Percentiles rank a stretch among this genome's conserved stretches.
phyloP scores from a whole-genome alignment of 352 stramenopile genomes.

The Phytophthora tentaculata region DNA sequence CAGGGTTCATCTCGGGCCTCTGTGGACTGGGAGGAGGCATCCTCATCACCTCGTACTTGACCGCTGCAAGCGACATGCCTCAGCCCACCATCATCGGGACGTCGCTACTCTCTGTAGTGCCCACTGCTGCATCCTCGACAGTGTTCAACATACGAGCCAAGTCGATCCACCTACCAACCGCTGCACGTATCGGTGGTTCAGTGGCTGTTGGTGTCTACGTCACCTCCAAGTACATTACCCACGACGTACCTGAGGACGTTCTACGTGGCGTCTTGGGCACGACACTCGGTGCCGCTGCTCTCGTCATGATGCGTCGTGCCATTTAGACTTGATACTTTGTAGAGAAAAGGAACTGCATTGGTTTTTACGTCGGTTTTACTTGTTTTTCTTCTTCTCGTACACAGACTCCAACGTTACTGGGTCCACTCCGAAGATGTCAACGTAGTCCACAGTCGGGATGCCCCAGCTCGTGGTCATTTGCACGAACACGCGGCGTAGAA shows the following conservation, averaged over 20 bases:
- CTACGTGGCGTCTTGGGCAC: constrained; percentile 75
- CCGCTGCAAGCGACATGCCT: constrained; percentile 85
- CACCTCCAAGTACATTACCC: constrained; percentile 87
- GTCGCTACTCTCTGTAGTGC: constrained; percentile 84
- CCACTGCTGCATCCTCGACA: constrained; percentile 79
- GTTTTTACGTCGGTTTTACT: constrained; percentile 40
- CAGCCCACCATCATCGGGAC: constrained; percentile 86
- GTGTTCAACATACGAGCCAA: constrained; percentile 83
- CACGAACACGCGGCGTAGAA: constrained; percentile 83
- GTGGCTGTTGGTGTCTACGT: constrained; percentile 69
- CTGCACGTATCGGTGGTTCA: constrained; percentile 66
- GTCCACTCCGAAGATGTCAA: constrained; percentile 85
- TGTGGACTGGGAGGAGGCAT: constrained; percentile 85
- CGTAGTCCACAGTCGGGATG: constrained; percentile 81
- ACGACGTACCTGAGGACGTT: constrained; percentile 76
- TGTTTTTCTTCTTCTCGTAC: constrained; percentile 89
- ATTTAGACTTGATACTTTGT: constrained; percentile 45
- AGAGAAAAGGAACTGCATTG: constrained; percentile 29
- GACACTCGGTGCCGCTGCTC: constrained; percentile 69
- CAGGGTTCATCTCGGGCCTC: constrained; percentile 85
- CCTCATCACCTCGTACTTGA: constrained; percentile 89
- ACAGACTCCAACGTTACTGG: constrained; percentile 59
- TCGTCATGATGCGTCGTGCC: constrained; percentile 83
- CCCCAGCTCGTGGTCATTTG: constrained; percentile 86
- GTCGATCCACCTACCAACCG: constrained; percentile 80